Evolutionary conservation across 352 stramenopile species (phyloP).

Genomic region (Phytophthora uliginosa): DNA sequence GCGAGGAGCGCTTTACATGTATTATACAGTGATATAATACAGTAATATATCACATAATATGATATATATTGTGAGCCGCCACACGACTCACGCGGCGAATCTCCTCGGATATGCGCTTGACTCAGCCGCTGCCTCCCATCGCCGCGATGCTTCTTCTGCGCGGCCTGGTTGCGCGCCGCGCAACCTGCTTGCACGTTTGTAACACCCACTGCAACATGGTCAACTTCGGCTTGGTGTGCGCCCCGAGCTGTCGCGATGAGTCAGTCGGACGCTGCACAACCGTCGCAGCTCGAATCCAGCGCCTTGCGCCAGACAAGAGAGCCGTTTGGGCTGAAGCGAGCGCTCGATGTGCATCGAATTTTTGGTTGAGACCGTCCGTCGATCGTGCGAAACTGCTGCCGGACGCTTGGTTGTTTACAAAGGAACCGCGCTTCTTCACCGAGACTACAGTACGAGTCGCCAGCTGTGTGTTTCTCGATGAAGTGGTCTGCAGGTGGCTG

Average conservation of each 20-base stretch:
- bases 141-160: background rate
- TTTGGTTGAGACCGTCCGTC: conserved; percentile 19
- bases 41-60: too few relatives aligned
- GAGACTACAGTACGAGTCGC: conserved; percentile 16
- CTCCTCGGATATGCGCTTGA: conserved; percentile 22
- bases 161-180: conserved; percentile 6
- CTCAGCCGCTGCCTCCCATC: conserved; percentile 6
- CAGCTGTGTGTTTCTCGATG: background rate
- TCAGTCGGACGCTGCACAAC: conserved; percentile 11
- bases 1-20: background rate
- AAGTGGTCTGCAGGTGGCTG: background rate
- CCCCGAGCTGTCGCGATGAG: conserved; percentile 22
- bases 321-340: conserved; percentile 7
- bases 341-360: conserved; percentile 35
- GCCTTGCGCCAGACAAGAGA: conserved; percentile 11
- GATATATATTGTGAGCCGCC: background rate
- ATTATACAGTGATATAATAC: too few relatives aligned
- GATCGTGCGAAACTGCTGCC: conserved; percentile 1
- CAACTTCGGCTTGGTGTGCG: conserved; percentile 33
- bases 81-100: conserved; percentile 16
- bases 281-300: background rate
- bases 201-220: conserved; percentile 17
- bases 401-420: background rate
- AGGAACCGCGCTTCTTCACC: conserved; percentile 2
- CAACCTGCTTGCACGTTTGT: conserved; percentile 15